Percentiles rank a stretch among this genome's conserved stretches.
Evolutionary conservation across 306 rosid species (phyloP).

Genomic region (Bauhinia variegata): DNA sequence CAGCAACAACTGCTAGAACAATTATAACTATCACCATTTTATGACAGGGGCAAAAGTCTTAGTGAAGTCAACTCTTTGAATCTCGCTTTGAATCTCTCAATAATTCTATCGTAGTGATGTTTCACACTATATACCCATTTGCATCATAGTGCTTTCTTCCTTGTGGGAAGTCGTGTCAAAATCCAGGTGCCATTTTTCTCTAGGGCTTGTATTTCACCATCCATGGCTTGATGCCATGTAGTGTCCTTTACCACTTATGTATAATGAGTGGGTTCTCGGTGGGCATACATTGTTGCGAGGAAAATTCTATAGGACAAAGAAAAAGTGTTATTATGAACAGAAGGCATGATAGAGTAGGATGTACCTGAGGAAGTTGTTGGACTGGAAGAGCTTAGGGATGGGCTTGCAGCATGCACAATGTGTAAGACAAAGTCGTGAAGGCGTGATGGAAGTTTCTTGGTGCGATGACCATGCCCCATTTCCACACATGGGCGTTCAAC

Average conservation of each 20-base stretch:
- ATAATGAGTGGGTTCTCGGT: background rate
- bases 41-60: background rate
- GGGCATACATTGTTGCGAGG: background rate
- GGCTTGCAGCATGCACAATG: background rate
- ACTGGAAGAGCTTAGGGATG: background rate
- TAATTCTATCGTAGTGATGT: background rate
- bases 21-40: background rate
- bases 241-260: background rate
- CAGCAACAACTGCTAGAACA: background rate
- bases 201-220: background rate
- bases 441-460: background rate
- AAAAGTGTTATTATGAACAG: conserved; percentile 3
- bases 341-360: background rate
- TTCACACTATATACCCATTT: background rate
- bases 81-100: background rate
- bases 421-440: background rate
- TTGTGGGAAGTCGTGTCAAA: background rate
- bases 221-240: conserved; percentile 9
- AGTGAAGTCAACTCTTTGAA: background rate
- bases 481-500: too few species aligned
- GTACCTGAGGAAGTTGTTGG: conserved; percentile 16
- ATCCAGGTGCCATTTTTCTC: conserved; percentile 2
- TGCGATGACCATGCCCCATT: background rate
- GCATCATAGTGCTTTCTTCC: background rate
- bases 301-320: background rate